These are phyloP conservation scores for Pseudogymnoascus sp. DNA, from an alignment of 2,329 filamentous ascomycete species.

Conservation along the genomic window DNA sequence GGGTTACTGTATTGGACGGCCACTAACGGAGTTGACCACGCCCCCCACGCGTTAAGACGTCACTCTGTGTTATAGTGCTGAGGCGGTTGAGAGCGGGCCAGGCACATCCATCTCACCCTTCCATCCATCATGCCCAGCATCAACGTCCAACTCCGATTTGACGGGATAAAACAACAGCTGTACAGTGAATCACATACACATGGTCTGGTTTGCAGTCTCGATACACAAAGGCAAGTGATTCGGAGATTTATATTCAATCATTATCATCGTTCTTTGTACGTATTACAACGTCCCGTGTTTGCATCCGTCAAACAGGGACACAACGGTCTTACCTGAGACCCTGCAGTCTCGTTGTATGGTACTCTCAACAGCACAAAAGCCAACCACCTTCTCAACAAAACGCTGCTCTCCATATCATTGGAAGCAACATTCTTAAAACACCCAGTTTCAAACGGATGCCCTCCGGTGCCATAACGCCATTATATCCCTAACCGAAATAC, in stretches of 20 bases:
- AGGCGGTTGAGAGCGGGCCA: background rate
- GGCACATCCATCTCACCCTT: background rate
- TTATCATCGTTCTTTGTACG: background rate
- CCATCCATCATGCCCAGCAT: no score
- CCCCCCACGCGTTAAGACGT: background rate
- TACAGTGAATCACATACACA: background rate
- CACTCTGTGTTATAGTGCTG: background rate
- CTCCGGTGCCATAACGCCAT: background rate
- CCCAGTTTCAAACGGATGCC: background rate
- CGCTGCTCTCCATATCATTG: background rate
- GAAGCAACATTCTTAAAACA: background rate
- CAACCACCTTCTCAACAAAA: background rate
- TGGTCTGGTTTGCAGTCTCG: background rate
- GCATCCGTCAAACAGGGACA: background rate
- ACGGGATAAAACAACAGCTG: background rate
- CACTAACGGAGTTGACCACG: slow-evolving; percentile 5
- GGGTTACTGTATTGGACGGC: background rate
- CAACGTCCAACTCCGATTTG: background rate
- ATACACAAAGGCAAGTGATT: background rate
- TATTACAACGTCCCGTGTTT: background rate
- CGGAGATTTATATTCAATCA: background rate
- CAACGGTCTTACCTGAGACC: background rate
- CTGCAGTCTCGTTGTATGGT: background rate
- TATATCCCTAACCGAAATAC: background rate
- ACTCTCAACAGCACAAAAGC: background rate